phyloP scores from a whole-genome alignment of 345 rosid species.

The Salix udensis region DNA sequence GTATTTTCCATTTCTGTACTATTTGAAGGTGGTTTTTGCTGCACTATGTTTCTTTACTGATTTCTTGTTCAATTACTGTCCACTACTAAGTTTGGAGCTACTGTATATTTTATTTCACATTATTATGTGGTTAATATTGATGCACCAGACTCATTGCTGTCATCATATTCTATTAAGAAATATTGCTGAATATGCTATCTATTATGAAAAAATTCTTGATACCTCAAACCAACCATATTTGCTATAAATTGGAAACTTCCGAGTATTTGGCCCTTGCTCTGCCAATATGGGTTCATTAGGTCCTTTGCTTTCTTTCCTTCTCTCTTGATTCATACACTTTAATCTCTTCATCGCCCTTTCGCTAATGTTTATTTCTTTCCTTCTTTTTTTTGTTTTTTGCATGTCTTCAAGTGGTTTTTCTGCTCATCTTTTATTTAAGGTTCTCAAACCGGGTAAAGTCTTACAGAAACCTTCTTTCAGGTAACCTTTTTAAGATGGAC shows the following conservation, averaged over 20 bases:
- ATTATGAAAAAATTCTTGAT: not conserved
- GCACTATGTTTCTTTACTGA: not conserved
- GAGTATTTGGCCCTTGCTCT: constrained; percentile 4
- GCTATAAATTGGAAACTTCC: constrained; percentile 13
- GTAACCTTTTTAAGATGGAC: constrained; percentile 47
- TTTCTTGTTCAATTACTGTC: constrained; percentile 1
- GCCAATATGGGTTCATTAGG: not conserved
- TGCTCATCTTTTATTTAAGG: not conserved
- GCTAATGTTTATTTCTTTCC: not conserved
- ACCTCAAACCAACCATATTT: not conserved
- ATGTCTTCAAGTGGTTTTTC: not conserved
- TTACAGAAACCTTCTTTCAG: constrained; percentile 21
- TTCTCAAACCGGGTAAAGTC: not conserved
- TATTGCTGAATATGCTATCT: constrained; percentile 20
- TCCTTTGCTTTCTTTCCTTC: not conserved
- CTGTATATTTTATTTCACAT: constrained; percentile 6
- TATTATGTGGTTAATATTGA: constrained; percentile 24
- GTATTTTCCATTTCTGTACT: constrained; percentile 6
- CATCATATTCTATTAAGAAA: constrained; percentile 14
- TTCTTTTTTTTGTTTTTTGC: not conserved
- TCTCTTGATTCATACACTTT: not conserved
- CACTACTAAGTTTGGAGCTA: not conserved
- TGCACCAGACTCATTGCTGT: constrained; percentile 22
- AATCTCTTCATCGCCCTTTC: not conserved
- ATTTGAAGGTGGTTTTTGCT: constrained; percentile 11